Conservation (phyloP, 495 filamentous ascomycete species). For the Aspergillus conjunctus region DNA sequence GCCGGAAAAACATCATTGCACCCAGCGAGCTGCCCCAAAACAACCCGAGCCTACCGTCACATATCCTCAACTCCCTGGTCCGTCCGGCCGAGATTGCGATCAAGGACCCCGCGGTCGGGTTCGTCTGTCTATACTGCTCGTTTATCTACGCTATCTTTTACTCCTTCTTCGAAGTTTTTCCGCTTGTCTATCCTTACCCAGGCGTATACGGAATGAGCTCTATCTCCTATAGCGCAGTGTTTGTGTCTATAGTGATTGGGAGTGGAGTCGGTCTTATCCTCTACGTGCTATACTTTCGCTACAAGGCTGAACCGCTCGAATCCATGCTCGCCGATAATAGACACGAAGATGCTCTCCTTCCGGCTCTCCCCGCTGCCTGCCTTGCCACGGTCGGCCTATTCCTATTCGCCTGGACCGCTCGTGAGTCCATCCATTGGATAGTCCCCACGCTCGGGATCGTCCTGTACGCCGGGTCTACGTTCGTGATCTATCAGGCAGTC, state of each 20-base stretch:
- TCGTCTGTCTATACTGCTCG: constrained; percentile 19
- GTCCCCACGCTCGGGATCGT: constrained; percentile 54
- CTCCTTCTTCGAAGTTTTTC: constrained; percentile 58
- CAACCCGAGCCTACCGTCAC: constrained; percentile 22
- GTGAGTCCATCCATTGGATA: constrained; percentile 51
- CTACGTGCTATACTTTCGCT: constrained; percentile 39
- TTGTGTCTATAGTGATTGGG: constrained; percentile 42
- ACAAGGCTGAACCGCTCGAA: not conserved
- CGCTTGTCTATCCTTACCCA: constrained; percentile 53
- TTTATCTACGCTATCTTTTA: constrained; percentile 38
- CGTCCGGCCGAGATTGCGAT: constrained; percentile 14
- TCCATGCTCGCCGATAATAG: constrained; percentile 41
- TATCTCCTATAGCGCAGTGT: constrained; percentile 50
- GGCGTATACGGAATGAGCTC: constrained; percentile 39
- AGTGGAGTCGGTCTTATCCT: constrained; percentile 28
- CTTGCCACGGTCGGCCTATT: constrained; percentile 51
- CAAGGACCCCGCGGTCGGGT: constrained; percentile 18
- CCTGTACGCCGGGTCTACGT: constrained; percentile 44
- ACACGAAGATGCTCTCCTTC: constrained; percentile 36
- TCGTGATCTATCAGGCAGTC: constrained; percentile 56
- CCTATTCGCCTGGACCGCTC: constrained; percentile 50
- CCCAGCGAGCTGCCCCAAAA: constrained; percentile 40
- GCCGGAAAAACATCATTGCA: constrained; percentile 29
- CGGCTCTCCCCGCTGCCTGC: constrained; percentile 48
- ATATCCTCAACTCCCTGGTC: constrained; percentile 18